Base-by-base conservation (phyloP, 805 yeast genomes). In the Candida methanosorbosa region DNA sequence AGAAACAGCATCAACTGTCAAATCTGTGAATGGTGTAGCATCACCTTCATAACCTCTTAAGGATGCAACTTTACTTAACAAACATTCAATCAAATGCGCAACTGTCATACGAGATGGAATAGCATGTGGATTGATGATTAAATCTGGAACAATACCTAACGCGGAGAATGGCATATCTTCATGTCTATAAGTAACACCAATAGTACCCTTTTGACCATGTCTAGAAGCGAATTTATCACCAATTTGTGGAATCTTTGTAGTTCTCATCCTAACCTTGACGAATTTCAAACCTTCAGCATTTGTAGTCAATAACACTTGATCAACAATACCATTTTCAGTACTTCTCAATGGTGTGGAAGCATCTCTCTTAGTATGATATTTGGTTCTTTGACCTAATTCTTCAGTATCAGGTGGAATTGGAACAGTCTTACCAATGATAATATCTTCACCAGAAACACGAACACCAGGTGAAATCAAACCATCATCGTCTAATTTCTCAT, bases 21-120 rank as follows among this genome's bases (percentile, higher is more conserved):
- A 94, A 61, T 88, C 97, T 0, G 97, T 92, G 58, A 92, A 92
- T 32, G 99, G 99, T 6, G 97, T 87, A 6, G 99, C 98, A 63
- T 92, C 99, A 72, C 98, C 98, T 63, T 92, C 99, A 52, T 84
- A 73, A 54, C 97, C 98, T 32, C 94, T 80, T 49, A 92, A 69
- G 2, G 97, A 78, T 4, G 97, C 88, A 29, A 92, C 97, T 64
- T 92, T 92, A 33, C 95, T 82, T 50, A 92, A 68, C 59, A 92
- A 69, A 81, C 98, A 92, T 70, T 92, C 99, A 63, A 92, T 90
- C 70, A 92, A 81, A 70, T 92, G 97, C 33, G 98, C 99, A 41
- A 92, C 98, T 27, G 99, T 92, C 99, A 92, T 92, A 75, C 99
- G 97, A 38, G 99, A 92, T 48, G 99, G 99, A 74, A 92, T 92